A percentile compares a stretch with the other conserved stretches of the same genome.
Evolutionary conservation across 2,329 filamentous ascomycete species (phyloP).

Genomic region (Colletotrichum aenigma): DNA sequence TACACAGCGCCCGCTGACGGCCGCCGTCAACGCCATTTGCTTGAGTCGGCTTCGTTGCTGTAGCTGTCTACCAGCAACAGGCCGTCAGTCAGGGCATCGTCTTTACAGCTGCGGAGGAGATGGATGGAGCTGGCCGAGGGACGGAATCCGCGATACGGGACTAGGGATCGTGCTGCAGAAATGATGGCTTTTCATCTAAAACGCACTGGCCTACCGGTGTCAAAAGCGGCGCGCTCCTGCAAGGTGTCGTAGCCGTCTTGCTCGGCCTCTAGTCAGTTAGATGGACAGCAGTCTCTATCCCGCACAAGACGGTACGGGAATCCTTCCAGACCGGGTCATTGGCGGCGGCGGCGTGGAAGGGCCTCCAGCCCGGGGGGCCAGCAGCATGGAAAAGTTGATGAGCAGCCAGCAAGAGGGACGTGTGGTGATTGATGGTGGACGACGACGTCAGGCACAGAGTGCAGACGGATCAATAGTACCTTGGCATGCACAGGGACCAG

Average conservation of each 20-base stretch:
- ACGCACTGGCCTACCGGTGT: background rate
- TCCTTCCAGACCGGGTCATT: background rate
- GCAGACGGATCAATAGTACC: background rate
- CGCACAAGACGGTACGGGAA: background rate
- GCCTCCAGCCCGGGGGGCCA: background rate
- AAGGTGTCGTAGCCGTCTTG: slow-evolving; percentile 14
- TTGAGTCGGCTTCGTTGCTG: slow-evolving; percentile 1
- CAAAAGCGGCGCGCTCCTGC: slow-evolving; percentile 4
- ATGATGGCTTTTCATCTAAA: background rate
- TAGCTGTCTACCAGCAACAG: background rate
- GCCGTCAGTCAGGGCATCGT: background rate
- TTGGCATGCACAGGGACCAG: slow-evolving; percentile 4
- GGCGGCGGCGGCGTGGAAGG: background rate
- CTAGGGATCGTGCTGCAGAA: background rate
- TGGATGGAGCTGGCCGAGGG: background rate
- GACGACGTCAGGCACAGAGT: slow-evolving; percentile 1
- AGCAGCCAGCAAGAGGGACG: background rate
- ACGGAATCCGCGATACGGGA: background rate
- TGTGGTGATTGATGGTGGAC: background rate
- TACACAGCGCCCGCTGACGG: slow-evolving; percentile 1
- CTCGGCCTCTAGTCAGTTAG: background rate
- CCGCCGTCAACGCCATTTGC: slow-evolving; percentile 16
- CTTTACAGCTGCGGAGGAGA: background rate
- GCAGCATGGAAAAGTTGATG: background rate
- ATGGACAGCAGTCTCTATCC: background rate